Evolutionary conservation across 129 eudicot species (phyloP), one percentile per base, ranked within the genome.

Genomic region (Scalesia atractyloides): DNA sequence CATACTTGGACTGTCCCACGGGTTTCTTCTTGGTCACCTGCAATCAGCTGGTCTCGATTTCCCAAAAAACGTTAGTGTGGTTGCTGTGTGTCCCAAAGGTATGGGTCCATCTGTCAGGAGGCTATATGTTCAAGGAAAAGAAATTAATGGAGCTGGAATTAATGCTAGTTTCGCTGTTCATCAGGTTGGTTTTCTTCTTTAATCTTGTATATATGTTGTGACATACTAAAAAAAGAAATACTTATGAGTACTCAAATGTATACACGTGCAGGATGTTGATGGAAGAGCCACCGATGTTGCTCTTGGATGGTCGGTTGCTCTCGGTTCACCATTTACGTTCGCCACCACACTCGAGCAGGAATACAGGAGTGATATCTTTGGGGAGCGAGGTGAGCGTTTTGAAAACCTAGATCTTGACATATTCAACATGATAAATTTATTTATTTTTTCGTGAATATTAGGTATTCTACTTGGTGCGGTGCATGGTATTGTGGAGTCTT

Each of bases 91-190:
- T 56, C 98, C 98, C 34, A 94, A 94, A 83, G 98, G 98, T 76
- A 94, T 94, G 98, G 98, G 98, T 33, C 98, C 98, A 9, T 94
- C 98, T 16, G 98, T 94, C 10, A 83, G 98, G 69, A 83, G 97
- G 66, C 47, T 94, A 56, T 94, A 94, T 52, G 97, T 94, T 51
- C 98, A 94, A 76, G 98, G 98, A 44, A 90, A 94, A 72, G 93
- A 94, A 64, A 41, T 90, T 51, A 94, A 94, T 7, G 98, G 98
- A 66, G 98, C 98, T 18, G 98, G 98, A 33, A 94, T 94, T 51
- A 94, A 94, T 79, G 74, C 98, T 34, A 94, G 98, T 80, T 94
- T 94, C 80, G 98, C 93, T 0, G 97, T 94, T 11, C 98, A 94
- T 81, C 98, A 94, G 98, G 98, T 92, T 48, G 5, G 79, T 81